phyloP scores from a whole-genome alignment of 2,329 filamentous ascomycete genomes.

The Alternaria ethzedia region DNA sequence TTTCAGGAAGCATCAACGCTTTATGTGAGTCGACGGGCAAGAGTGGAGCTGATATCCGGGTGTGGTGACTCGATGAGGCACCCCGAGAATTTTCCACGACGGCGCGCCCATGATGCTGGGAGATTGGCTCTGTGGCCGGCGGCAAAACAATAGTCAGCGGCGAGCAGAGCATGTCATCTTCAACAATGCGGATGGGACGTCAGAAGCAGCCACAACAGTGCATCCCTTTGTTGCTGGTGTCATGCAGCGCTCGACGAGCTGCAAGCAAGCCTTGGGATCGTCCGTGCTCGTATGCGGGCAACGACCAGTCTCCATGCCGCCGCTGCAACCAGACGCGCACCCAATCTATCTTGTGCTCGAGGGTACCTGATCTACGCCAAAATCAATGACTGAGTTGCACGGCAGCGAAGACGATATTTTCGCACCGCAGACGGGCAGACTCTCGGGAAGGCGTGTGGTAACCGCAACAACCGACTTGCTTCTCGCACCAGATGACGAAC shows the following conservation, averaged over 20 bases:
- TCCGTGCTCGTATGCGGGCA: conserved; percentile 18
- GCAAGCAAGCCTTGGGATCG: conserved; percentile 5
- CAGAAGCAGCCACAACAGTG: conserved; percentile 16
- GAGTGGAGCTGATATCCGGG: conserved; percentile 34
- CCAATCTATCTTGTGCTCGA: neutral
- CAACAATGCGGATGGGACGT: conserved; percentile 6
- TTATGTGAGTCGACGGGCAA: conserved; percentile 32
- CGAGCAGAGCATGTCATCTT: conserved; percentile 19
- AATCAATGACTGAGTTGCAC: conserved; percentile 15
- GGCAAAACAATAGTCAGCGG: conserved; percentile 15
- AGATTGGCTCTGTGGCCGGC: conserved; percentile 21
- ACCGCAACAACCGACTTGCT: neutral
- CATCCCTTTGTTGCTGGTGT: conserved; percentile 15
- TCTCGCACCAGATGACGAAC: conserved; percentile 3
- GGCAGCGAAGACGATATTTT: neutral
- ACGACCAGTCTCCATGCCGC: neutral
- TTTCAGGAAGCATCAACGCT: conserved; percentile 20
- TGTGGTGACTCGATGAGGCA: conserved; percentile 36
- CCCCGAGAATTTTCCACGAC: conserved; percentile 30
- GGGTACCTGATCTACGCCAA: conserved; percentile 8
- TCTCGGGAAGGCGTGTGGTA: conserved; percentile 3
- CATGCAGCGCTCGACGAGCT: conserved; percentile 20
- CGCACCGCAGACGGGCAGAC: neutral
- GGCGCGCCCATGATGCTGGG: conserved; percentile 23
- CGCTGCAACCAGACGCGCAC: neutral